A percentile compares a stretch with the other conserved stretches of the same genome.
These are phyloP conservation scores for Vairimorpha ceranae DNA, from an alignment of 371 early-diverging fungal species.

Conservation along the genomic window DNA sequence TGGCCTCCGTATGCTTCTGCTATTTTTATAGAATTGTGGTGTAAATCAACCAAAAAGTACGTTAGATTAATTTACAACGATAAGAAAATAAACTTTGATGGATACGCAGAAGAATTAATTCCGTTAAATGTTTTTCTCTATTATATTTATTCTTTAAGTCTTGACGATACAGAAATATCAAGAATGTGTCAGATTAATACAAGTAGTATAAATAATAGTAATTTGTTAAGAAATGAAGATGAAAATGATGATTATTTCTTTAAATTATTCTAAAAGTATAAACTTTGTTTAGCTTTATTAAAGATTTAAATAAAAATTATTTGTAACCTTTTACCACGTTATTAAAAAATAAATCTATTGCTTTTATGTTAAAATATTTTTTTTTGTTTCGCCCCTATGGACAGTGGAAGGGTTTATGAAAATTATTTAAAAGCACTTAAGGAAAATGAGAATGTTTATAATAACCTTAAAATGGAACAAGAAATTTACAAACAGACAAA, in stretches of 20 bases:
- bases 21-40: conserved; percentile 56
- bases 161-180: not conserved
- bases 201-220: not conserved
- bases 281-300: too few species aligned
- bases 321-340: too few species aligned
- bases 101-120: conserved; percentile 21
- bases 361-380: too few species aligned
- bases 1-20: conserved; percentile 56
- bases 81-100: conserved; percentile 23
- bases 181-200: not conserved
- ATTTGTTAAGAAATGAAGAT: not conserved
- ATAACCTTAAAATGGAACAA: conserved; percentile 80
- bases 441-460: conserved; percentile 83
- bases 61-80: conserved; percentile 49
- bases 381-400: not conserved
- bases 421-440: conserved; percentile 75
- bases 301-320: too few species aligned
- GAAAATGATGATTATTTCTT: too few species aligned
- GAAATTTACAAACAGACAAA: conserved; percentile 68
- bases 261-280: too few species aligned
- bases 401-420: conserved; percentile 67
- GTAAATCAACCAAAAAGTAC: conserved; percentile 22
- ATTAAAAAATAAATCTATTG: too few species aligned
- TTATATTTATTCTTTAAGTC: conserved; percentile 10
- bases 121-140: conserved; percentile 30